Percentiles rank a stretch among this genome's conserved stretches.
These are phyloP conservation scores for Coprinellus aureogranulatus DNA, from an alignment of 768 basidiomycete species.

Conservation along the genomic window DNA sequence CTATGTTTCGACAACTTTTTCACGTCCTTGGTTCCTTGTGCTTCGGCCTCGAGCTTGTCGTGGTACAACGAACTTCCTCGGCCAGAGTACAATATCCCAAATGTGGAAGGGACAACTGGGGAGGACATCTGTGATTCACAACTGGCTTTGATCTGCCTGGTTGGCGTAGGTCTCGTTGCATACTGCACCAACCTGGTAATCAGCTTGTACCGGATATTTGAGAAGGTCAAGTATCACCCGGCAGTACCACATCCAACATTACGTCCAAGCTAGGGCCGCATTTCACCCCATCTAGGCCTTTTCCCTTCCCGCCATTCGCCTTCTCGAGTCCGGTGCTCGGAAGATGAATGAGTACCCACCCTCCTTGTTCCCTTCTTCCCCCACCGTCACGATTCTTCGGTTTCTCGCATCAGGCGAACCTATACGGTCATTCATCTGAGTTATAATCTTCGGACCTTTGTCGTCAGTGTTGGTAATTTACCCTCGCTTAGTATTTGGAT, in stretches of 20 bases:
- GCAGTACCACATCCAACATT: conserved; percentile 38
- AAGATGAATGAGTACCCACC: neutral
- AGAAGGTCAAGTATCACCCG: conserved; percentile 79
- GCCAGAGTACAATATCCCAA: conserved; percentile 42
- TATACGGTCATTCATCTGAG: neutral
- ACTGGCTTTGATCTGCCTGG: conserved; percentile 72
- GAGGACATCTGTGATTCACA: conserved; percentile 71
- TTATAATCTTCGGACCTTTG: neutral
- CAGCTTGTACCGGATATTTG: conserved; percentile 81
- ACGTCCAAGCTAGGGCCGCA: conserved; percentile 4
- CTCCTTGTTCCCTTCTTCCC: neutral
- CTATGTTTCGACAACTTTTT: conserved; percentile 91
- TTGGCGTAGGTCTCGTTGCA: conserved; percentile 72
- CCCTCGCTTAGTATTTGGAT: neutral
- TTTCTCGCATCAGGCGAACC: neutral
- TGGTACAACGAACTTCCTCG: conserved; percentile 78
- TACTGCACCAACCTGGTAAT: conserved; percentile 86
- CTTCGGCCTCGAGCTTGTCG: conserved; percentile 50
- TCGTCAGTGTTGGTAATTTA: neutral
- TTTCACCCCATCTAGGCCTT: neutral
- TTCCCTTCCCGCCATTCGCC: neutral
- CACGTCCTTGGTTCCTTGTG: conserved; percentile 80
- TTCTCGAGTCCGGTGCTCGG: neutral
- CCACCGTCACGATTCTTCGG: neutral
- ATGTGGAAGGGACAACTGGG: conserved; percentile 44